phyloP scores from a whole-genome alignment of 176 grass and related monocot species.

The Saccharum spontaneum region DNA sequence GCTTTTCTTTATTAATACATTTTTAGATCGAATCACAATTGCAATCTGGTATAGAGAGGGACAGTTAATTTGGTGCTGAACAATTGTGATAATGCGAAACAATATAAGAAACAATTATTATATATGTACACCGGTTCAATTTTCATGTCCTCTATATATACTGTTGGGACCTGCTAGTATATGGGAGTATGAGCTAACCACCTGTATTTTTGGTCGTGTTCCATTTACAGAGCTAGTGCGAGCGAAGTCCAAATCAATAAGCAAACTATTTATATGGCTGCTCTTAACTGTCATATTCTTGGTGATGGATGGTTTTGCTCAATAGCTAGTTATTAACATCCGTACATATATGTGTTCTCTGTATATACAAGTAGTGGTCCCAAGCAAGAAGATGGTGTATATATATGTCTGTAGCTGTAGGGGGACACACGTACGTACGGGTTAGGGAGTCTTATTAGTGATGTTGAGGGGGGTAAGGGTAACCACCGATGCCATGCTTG shows the following conservation, averaged over 20 bases:
- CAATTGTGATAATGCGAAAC: background rate
- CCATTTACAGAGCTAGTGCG: too few relatives aligned
- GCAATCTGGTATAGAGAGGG: background rate
- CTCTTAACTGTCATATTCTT: too few relatives aligned
- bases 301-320: background rate
- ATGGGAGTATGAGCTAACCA: background rate
- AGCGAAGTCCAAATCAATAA: too few relatives aligned
- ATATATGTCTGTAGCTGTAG: too few relatives aligned
- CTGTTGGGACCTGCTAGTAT: too few relatives aligned
- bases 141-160: too few relatives aligned
- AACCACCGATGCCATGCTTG: slow-evolving; percentile 24
- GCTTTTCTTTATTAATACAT: background rate
- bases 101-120: too few relatives aligned
- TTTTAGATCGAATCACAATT: slow-evolving; percentile 11
- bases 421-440: too few relatives aligned
- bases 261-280: background rate
- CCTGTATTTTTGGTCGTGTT: background rate
- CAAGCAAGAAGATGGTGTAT: too few relatives aligned
- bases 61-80: background rate
- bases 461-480: background rate
- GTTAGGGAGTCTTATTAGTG: background rate
- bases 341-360: too few relatives aligned
- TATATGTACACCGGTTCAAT: too few relatives aligned
- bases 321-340: too few relatives aligned
- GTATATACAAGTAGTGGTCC: background rate